phyloP scores from a whole-genome alignment of 2,329 filamentous ascomycete species.

The Colletotrichum abscissum region DNA sequence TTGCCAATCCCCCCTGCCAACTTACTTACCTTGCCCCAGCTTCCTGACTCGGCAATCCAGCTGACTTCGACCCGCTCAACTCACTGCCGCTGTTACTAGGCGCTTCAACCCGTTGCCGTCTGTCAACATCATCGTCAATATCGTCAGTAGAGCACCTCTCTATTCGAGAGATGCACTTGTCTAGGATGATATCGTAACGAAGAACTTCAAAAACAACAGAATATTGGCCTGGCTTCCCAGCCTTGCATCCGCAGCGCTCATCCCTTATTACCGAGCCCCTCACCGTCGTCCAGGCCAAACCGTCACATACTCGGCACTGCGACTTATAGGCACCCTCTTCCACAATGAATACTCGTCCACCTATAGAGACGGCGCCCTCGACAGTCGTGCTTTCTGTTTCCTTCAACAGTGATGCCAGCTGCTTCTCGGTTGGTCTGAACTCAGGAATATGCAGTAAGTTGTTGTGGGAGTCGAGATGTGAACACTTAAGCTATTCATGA shows the following conservation, averaged over 20 bases:
- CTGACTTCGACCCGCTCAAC: conserved; percentile 25
- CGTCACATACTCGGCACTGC: background rate
- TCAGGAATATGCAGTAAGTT: conserved; percentile 84
- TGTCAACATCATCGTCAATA: conserved; percentile 17
- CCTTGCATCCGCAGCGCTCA: background rate
- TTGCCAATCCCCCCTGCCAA: conserved; percentile 19
- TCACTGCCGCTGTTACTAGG: background rate
- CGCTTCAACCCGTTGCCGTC: background rate
- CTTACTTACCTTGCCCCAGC: conserved; percentile 8
- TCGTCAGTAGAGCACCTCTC: conserved; percentile 5
- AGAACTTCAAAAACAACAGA: conserved; percentile 7
- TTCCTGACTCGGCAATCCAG: conserved; percentile 33
- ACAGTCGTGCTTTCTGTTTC: conserved; percentile 83
- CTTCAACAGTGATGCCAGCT: conserved; percentile 87
- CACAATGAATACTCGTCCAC: conserved; percentile 87
- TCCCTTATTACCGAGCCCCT: conserved; percentile 11
- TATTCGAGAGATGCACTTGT: background rate
- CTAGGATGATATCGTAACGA: conserved; percentile 27
- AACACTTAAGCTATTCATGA: background rate
- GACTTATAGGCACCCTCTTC: conserved; percentile 10
- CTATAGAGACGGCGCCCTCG: conserved; percentile 81
- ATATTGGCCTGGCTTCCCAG: conserved; percentile 1
- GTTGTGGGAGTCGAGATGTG: background rate
- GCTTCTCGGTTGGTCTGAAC: conserved; percentile 88
- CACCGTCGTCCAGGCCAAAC: background rate